Base-by-base conservation (phyloP, 805 yeast genomes). In the Metschnikowia proteae region DNA sequence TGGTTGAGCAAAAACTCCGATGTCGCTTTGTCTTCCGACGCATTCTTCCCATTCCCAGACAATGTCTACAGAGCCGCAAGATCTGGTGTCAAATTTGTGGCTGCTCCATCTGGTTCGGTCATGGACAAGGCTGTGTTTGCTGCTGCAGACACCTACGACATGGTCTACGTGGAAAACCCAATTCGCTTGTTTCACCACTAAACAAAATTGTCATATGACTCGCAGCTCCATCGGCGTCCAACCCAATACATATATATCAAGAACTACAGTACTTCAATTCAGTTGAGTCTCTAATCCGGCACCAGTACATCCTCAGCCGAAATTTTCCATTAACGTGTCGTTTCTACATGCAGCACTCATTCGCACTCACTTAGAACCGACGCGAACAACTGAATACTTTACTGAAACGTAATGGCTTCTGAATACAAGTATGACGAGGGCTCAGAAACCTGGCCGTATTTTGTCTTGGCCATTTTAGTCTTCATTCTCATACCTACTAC, bases 41-140 rank as follows among this genome's bases (percentile, higher is more conserved):
- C 99, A 28, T 94, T 94, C 83, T 94, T 94, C 96, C 99, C 99
- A 73, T 94, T 94, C 94, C 94, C 98, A 58, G 99, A 94, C 72
- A 94, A 94, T 66, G 96, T 94, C 60, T 90, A 92, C 82, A 84
- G 99, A 71, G 98, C 98, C 56, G 97, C 84, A 45, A 83, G 88
- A 78, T 86, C 96, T 17, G 99, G 99, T 68, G 99, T 91, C 60
- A 89, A 88, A 71, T 94, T 76, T 75, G 79, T 94, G 66, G 95
- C 96, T 62, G 99, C 99, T 45, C 96, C 99, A 50, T 82, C 95
- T 44, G 99, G 99, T 50, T 89, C 97, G 22, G 97, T 94, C 54
- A 92, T 89, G 89, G 99, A 94, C 74, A 84, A 87, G 76, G 96
- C 91, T 49, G 99, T 94, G 39, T 83, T 92, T 56, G 89, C 83